A percentile compares a stretch with the other conserved stretches of the same genome.
phyloP scores from a whole-genome alignment of 2,329 filamentous ascomycete species.

The Arachnopeziza araneosa region DNA sequence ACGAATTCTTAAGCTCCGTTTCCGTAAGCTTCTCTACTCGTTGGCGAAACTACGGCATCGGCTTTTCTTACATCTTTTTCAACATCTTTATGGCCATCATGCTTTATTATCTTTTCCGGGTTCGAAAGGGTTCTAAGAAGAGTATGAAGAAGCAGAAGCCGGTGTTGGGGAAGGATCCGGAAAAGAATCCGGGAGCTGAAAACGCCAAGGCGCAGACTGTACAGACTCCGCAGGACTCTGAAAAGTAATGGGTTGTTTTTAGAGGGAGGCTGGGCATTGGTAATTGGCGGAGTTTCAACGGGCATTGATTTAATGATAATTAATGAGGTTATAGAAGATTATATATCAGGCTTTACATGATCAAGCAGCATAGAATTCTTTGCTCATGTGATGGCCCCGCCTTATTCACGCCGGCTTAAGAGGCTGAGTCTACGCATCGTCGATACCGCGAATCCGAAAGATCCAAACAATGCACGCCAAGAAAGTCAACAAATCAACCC shows the following conservation, averaged over 20 bases:
- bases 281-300: no score
- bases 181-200: constrained; percentile 1
- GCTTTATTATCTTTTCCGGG: constrained; percentile 46
- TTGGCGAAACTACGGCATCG: constrained; percentile 64
- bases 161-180: constrained; percentile 12
- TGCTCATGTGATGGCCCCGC: no score
- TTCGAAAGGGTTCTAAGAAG: constrained; percentile 19
- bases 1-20: constrained; percentile 46
- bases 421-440: no score
- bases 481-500: no score
- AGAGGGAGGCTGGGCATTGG: background rate
- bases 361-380: no score
- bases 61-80: constrained; percentile 53
- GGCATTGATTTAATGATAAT: no score
- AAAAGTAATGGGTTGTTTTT: background rate
- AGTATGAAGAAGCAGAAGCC: constrained; percentile 8
- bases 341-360: no score
- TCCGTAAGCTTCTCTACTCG: constrained; percentile 50
- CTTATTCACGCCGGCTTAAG: no score
- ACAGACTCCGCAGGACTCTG: background rate
- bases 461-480: no score
- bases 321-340: no score
- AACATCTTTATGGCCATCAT: constrained; percentile 47
- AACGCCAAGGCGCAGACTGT: background rate
- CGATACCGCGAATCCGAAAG: no score